Conservation (phyloP, 768 basidiomycete species). For the Boletales sp. region DNA sequence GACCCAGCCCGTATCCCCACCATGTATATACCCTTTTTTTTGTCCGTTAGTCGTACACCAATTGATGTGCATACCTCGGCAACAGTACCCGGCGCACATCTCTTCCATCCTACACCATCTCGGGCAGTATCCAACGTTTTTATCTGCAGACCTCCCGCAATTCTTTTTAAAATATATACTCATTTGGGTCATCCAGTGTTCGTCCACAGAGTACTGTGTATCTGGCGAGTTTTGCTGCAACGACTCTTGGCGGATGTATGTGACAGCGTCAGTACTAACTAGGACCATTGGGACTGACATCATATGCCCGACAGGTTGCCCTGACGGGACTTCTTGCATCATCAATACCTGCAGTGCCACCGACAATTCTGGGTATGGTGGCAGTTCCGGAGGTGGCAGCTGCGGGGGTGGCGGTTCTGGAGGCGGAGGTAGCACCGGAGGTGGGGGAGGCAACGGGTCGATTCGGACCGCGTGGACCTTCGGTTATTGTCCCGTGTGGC, state of each 20-base stretch:
- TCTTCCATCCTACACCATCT: no score
- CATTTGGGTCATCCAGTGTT: constrained; percentile 11
- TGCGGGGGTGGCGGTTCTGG: no score
- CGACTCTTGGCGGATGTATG: constrained; percentile 23
- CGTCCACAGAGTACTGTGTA: constrained; percentile 9
- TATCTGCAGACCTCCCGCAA: no score
- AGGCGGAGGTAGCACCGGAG: constrained; percentile 1
- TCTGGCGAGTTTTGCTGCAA: constrained; percentile 14
- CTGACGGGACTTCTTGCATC: constrained; percentile 9
- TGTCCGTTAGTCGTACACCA: no score
- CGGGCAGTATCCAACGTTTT: no score
- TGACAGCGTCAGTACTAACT: not conserved
- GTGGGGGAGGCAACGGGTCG: not conserved
- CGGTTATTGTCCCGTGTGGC: no score
- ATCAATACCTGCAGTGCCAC: constrained; percentile 1
- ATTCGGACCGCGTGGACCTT: no score
- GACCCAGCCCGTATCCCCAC: no score
- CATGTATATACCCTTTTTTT: no score
- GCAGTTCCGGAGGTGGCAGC: no score
- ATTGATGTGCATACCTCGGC: no score
- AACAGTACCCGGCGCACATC: no score
- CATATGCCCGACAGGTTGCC: constrained; percentile 12
- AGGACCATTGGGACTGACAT: constrained; percentile 1
- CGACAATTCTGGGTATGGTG: not conserved
- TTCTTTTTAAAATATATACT: not conserved